phyloP scores from a whole-genome alignment of 2,329 filamentous ascomycete species.

The Ophiostoma pallidulum region DNA sequence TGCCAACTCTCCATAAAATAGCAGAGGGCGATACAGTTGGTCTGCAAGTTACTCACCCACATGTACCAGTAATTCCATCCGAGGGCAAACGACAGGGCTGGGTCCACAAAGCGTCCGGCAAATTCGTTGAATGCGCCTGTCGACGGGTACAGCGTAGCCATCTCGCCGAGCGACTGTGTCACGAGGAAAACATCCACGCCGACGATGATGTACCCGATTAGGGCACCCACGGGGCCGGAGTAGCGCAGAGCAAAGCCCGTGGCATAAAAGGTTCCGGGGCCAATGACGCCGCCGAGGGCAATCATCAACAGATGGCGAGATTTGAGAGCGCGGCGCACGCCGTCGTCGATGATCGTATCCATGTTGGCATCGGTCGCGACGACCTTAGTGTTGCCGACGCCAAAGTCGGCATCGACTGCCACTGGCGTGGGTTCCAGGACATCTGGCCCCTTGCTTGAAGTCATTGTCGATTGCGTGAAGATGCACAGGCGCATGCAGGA shows the following conservation, averaged over 20 bases:
- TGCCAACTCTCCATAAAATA: neutral
- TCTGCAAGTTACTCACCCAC: constrained; percentile 15
- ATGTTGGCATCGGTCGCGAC: constrained; percentile 1
- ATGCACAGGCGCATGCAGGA: no score
- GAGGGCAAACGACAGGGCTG: constrained; percentile 36
- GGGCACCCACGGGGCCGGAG: constrained; percentile 32
- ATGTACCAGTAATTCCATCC: constrained; percentile 44
- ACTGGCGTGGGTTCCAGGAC: neutral
- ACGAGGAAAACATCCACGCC: constrained; percentile 34
- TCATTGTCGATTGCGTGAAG: neutral
- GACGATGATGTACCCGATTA: constrained; percentile 33
- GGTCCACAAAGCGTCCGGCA: constrained; percentile 36
- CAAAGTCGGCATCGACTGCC: neutral
- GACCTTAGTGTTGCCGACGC: constrained; percentile 4
- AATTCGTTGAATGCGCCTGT: constrained; percentile 41
- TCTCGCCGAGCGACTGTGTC: constrained; percentile 38
- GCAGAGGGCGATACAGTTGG: no score
- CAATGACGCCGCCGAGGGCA: constrained; percentile 37
- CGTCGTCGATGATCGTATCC: constrained; percentile 7
- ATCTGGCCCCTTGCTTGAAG: no score
- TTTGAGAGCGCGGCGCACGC: constrained; percentile 23
- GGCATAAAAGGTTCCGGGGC: constrained; percentile 37
- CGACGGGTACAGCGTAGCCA: constrained; percentile 53
- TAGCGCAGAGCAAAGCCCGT: constrained; percentile 32
- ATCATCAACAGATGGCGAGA: constrained; percentile 37